phyloP scores from a whole-genome alignment of 805 yeast species.

The Wickerhamiella nectarea region DNA sequence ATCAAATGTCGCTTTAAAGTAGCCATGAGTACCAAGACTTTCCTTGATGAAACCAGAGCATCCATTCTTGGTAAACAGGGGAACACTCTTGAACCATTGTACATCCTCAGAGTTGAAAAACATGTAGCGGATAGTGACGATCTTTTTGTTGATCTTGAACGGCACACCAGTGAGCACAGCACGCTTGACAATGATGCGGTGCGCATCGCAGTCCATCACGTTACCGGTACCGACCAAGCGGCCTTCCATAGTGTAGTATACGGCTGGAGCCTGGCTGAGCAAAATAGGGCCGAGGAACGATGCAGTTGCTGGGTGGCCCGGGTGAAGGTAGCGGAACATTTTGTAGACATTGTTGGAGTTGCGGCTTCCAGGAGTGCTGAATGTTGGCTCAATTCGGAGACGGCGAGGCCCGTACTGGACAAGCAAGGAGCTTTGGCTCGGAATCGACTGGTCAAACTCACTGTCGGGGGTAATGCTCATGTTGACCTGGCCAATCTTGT shows the following conservation, averaged over 20 bases:
- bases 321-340: conserved; percentile 70
- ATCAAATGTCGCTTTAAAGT: conserved; percentile 90
- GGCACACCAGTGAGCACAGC: conserved; percentile 88
- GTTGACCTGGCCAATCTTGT: conserved; percentile 69
- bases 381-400: conserved; percentile 65
- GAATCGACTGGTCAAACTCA: conserved; percentile 72
- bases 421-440: conserved; percentile 64
- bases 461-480: conserved; percentile 80
- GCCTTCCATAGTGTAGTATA: conserved; percentile 23
- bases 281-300: conserved; percentile 79
- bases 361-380: conserved; percentile 57
- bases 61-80: conserved; percentile 84
- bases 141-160: conserved; percentile 82
- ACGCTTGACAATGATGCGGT: conserved; percentile 76
- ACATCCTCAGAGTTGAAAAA: conserved; percentile 87
- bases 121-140: conserved; percentile 92
- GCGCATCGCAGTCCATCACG: conserved; percentile 71
- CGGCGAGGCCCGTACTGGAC: conserved; percentile 93
- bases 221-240: conserved; percentile 81
- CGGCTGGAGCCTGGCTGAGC: conserved; percentile 46
- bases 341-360: conserved; percentile 78
- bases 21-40: conserved; percentile 95
- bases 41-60: conserved; percentile 91
- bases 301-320: conserved; percentile 61
- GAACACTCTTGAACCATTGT: conserved; percentile 77